Evolutionary conservation across 768 basidiomycete species (phyloP).

Genomic region (Tulasnella sp.): DNA sequence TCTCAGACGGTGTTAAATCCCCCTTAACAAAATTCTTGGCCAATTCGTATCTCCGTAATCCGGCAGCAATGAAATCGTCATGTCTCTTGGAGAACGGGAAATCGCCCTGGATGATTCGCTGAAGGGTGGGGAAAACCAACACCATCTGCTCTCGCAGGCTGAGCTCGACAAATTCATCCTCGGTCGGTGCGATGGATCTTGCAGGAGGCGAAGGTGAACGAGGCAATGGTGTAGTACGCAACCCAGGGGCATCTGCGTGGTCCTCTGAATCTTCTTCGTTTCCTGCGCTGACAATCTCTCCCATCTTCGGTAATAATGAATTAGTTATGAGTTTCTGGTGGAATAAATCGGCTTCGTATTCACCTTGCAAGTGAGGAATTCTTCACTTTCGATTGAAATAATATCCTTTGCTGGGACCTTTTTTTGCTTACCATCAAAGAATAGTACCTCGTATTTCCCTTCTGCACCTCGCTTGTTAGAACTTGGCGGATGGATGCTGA

Average conservation of each 20-base stretch:
- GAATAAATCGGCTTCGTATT: neutral
- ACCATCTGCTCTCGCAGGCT: slow-evolving; percentile 2
- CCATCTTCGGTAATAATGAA: slow-evolving; percentile 8
- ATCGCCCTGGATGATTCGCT: slow-evolving; percentile 10
- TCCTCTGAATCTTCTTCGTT: neutral
- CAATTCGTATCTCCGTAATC: neutral
- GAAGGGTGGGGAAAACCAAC: neutral
- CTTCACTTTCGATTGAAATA: neutral
- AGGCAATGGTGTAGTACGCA: slow-evolving; percentile 6
- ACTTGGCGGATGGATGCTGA: neutral
- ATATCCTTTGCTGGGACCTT: neutral
- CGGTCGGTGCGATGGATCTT: neutral
- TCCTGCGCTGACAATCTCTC: too few species aligned
- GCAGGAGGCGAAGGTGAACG: slow-evolving; percentile 5
- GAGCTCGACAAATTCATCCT: slow-evolving; percentile 2
- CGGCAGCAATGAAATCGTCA: slow-evolving; percentile 7
- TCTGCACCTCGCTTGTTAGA: neutral
- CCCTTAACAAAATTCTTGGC: neutral
- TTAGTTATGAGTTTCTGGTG: neutral
- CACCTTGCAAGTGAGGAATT: slow-evolving; percentile 9
- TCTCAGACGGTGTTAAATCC: neutral
- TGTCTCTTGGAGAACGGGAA: slow-evolving; percentile 2
- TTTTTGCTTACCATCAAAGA: neutral
- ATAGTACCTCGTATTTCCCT: slow-evolving; percentile 5
- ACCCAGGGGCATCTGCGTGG: neutral